phyloP scores from a whole-genome alignment of 2,329 filamentous ascomycete genomes.

The Venturia oleaginea region DNA sequence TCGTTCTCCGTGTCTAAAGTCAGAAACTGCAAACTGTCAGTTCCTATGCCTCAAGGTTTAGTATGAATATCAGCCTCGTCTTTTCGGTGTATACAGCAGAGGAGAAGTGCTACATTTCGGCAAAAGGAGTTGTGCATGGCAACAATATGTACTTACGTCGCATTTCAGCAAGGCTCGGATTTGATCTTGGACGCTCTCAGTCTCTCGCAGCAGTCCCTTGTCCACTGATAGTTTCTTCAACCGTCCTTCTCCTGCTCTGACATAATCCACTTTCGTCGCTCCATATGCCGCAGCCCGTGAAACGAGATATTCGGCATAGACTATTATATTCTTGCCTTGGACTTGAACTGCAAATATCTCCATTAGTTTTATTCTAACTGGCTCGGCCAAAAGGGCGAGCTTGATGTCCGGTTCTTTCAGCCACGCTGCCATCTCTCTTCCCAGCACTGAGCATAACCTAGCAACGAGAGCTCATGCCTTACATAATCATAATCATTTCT shows the following conservation, averaged over 20 bases:
- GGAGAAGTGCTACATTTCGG: not conserved
- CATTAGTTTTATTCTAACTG: not conserved
- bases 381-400: not conserved
- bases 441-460: not conserved
- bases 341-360: conserved; percentile 61
- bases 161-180: conserved; percentile 79
- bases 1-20: conserved; percentile 89
- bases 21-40: conserved; percentile 52
- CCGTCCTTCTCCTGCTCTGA: conserved; percentile 69
- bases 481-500: not conserved
- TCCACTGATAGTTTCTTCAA: conserved; percentile 82
- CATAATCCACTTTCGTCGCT: conserved; percentile 82
- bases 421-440: not conserved
- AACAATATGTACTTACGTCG: conserved; percentile 52
- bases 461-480: not conserved
- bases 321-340: conserved; percentile 87
- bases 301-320: conserved; percentile 80
- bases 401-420: not conserved
- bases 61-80: not conserved
- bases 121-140: not conserved
- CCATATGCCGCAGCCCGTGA: conserved; percentile 74
- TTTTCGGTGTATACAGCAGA: not conserved
- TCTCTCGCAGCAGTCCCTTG: conserved; percentile 85
- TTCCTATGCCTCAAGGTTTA: not conserved
- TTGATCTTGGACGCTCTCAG: conserved; percentile 81